Evolutionary conservation across 2,329 filamentous ascomycete species (phyloP).

Genomic region (Metarhizium humberi): DNA sequence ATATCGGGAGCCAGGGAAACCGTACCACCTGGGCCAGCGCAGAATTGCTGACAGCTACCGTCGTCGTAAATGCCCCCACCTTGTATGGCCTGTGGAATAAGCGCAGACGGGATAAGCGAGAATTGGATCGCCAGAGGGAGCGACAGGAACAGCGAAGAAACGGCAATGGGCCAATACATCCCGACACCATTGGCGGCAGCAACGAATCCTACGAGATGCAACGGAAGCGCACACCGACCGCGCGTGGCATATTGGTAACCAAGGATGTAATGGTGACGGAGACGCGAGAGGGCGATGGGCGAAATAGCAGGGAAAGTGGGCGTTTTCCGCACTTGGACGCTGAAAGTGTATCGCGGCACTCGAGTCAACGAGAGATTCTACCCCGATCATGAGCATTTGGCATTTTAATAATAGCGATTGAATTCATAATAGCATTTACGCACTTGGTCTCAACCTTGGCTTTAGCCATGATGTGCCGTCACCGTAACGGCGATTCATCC

Average conservation of each 20-base stretch:
- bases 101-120: constrained; percentile 7
- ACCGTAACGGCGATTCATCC: too few relatives aligned
- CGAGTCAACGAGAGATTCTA: not conserved
- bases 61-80: constrained; percentile 29
- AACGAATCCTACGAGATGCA: not conserved
- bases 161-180: not conserved
- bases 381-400: not conserved
- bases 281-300: not conserved
- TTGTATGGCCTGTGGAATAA: constrained; percentile 26
- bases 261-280: not conserved
- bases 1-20: constrained; percentile 24
- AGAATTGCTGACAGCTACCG: constrained; percentile 22
- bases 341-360: not conserved
- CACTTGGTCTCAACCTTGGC: too few relatives aligned
- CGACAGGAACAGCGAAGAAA: not conserved
- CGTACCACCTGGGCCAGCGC: constrained; percentile 28
- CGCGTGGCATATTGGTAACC: not conserved
- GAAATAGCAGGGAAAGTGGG: not conserved
- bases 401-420: too few relatives aligned
- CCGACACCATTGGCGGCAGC: not conserved
- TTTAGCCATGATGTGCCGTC: too few relatives aligned
- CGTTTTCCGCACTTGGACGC: not conserved
- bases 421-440: too few relatives aligned
- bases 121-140: not conserved
- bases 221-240: not conserved